These are phyloP conservation scores for Trichophyton rubrum DNA, from an alignment of 2,329 filamentous ascomycete species.

Conservation along the genomic window DNA sequence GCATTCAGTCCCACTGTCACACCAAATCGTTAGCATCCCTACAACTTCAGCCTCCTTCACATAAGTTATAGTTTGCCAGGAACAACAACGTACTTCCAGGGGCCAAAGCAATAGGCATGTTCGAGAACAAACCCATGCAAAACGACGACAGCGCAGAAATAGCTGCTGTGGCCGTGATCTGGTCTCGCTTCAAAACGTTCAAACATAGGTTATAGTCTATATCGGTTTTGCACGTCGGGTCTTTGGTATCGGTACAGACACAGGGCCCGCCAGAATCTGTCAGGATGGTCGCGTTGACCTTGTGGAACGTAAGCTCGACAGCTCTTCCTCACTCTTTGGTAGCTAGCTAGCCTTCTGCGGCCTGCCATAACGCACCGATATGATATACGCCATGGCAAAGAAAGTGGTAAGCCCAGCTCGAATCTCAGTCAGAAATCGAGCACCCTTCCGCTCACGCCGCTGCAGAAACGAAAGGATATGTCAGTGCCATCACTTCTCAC, in stretches of 20 bases:
- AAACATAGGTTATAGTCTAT: conserved; percentile 34
- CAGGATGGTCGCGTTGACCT: conserved; percentile 56
- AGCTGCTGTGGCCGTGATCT: conserved; percentile 74
- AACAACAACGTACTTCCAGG: conserved; percentile 43
- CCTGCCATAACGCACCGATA: conserved; percentile 47
- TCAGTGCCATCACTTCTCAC: conserved; percentile 4
- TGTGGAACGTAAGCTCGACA: not conserved
- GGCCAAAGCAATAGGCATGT: conserved; percentile 61
- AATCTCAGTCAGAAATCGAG: conserved; percentile 70
- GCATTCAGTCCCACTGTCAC: conserved; percentile 64
- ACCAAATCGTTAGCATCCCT: too few relatives aligned
- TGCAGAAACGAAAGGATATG: conserved; percentile 20
- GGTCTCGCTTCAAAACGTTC: conserved; percentile 56
- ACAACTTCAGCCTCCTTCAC: not conserved
- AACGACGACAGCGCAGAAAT: conserved; percentile 70
- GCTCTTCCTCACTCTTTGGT: not conserved
- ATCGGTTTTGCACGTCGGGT: conserved; percentile 39
- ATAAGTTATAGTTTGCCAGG: too few relatives aligned
- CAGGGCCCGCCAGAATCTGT: conserved; percentile 63
- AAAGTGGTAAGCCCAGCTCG: conserved; percentile 71
- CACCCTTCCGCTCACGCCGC: conserved; percentile 59
- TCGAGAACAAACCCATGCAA: conserved; percentile 70
- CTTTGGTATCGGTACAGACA: conserved; percentile 46
- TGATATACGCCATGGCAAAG: conserved; percentile 73
- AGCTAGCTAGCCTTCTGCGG: not conserved